phyloP scores from a whole-genome alignment of 208 protist genomes.

The Leishmania tropica region DNA sequence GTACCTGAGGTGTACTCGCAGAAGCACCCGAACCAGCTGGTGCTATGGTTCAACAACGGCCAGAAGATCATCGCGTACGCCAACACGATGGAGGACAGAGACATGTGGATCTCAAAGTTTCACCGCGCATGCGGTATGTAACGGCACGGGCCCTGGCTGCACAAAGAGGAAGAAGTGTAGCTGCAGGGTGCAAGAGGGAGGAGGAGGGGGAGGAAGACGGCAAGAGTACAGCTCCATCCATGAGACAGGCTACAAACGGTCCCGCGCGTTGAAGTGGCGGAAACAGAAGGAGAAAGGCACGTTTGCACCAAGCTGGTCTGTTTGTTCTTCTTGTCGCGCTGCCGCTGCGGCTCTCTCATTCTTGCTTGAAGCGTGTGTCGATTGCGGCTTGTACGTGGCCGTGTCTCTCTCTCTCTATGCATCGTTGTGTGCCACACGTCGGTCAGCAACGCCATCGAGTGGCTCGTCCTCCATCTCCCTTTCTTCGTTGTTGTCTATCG shows the following conservation, averaged over 20 bases:
- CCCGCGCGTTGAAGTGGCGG: neutral
- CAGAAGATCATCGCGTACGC: slow-evolving; percentile 90
- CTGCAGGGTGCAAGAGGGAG: neutral
- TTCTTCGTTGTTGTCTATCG: neutral
- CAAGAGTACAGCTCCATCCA: neutral
- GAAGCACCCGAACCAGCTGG: slow-evolving; percentile 83
- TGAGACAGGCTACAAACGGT: neutral
- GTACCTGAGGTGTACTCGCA: slow-evolving; percentile 86
- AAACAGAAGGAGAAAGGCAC: neutral
- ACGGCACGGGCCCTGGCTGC: neutral
- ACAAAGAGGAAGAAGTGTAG: too few species aligned
- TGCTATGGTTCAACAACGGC: slow-evolving; percentile 91
- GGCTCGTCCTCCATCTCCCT: neutral
- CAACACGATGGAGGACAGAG: slow-evolving; percentile 64
- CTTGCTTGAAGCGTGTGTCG: neutral
- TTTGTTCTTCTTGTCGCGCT: neutral
- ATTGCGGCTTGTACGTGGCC: neutral
- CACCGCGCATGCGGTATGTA: slow-evolving; percentile 87
- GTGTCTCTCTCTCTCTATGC: neutral
- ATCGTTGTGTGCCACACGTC: neutral
- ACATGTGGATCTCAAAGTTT: slow-evolving; percentile 87
- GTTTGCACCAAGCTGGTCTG: neutral
- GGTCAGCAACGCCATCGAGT: neutral
- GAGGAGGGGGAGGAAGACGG: neutral
- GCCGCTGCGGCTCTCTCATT: neutral